Percentiles rank a stretch among this genome's conserved stretches.
Conservation (phyloP, 2,329 filamentous ascomycete genomes). For the Venturia carpophila region DNA sequence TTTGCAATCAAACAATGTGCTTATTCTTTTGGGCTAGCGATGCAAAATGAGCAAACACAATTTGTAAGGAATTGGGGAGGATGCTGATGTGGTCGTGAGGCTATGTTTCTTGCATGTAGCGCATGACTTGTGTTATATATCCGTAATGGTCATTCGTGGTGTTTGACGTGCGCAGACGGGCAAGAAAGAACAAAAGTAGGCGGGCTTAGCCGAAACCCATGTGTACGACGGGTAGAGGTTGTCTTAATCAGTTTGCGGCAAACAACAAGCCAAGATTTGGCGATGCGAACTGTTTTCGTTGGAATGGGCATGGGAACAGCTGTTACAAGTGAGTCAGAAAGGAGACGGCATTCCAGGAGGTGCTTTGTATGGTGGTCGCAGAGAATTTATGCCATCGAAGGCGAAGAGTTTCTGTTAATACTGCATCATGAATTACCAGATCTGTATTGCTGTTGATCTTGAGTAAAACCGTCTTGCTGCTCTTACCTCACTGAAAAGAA, state of each 20-base stretch:
- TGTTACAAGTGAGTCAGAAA: background rate
- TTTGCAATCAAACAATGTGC: background rate
- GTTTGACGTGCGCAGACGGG: conserved; percentile 10
- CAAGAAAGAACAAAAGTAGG: background rate
- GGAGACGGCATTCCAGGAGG: background rate
- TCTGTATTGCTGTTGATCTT: background rate
- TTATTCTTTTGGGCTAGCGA: background rate
- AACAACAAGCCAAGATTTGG: background rate
- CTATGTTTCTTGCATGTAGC: background rate
- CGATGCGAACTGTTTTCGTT: background rate
- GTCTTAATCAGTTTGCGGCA: background rate
- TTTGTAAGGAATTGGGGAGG: background rate
- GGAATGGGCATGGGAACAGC: background rate
- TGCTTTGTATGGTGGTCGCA: background rate
- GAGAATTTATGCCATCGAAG: background rate
- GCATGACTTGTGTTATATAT: conserved; percentile 11
- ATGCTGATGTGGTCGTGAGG: background rate
- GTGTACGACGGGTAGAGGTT: background rate
- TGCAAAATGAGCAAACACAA: background rate
- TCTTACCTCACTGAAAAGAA: background rate
- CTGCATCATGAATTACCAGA: background rate
- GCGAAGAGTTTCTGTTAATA: background rate
- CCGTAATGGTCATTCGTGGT: background rate
- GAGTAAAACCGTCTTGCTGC: background rate
- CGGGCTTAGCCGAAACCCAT: conserved; percentile 3